Percentiles rank a stretch among this genome's conserved stretches.
These are phyloP conservation scores for Exophiala xenobiotica DNA, from an alignment of 2,329 filamentous ascomycete genomes.

Conservation along the genomic window DNA sequence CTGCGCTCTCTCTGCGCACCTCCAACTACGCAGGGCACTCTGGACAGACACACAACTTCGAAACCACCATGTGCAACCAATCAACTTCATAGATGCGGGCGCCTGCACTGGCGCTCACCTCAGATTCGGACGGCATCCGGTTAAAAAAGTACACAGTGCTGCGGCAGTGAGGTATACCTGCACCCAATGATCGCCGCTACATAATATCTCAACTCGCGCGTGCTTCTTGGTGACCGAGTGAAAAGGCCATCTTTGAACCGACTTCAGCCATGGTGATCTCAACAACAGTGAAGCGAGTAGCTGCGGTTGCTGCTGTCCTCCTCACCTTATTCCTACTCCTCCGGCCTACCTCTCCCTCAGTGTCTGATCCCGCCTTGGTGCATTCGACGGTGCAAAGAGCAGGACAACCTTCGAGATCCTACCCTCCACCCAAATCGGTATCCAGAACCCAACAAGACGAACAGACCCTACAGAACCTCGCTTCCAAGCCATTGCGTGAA, in stretches of 20 bases:
- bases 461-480: constrained; percentile 67
- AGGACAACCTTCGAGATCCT: constrained; percentile 33
- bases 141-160: not conserved
- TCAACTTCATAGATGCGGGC: not conserved
- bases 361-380: constrained; percentile 46
- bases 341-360: constrained; percentile 56
- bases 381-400: constrained; percentile 32
- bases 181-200: not conserved
- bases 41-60: not conserved
- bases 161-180: not conserved
- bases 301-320: constrained; percentile 64
- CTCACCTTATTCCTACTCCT: constrained; percentile 70
- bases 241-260: not conserved
- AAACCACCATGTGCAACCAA: not conserved
- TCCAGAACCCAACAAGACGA: constrained; percentile 50
- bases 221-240: not conserved
- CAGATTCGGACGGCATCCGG: not conserved
- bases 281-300: constrained; percentile 6
- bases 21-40: too few relatives aligned
- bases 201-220: not conserved
- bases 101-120: not conserved
- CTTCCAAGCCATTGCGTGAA: constrained; percentile 70
- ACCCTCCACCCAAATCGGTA: constrained; percentile 35
- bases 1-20: too few relatives aligned
- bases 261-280: constrained; percentile 5